phyloP scores from a whole-genome alignment of 495 filamentous ascomycete species.

The Xylaria palmicola region DNA sequence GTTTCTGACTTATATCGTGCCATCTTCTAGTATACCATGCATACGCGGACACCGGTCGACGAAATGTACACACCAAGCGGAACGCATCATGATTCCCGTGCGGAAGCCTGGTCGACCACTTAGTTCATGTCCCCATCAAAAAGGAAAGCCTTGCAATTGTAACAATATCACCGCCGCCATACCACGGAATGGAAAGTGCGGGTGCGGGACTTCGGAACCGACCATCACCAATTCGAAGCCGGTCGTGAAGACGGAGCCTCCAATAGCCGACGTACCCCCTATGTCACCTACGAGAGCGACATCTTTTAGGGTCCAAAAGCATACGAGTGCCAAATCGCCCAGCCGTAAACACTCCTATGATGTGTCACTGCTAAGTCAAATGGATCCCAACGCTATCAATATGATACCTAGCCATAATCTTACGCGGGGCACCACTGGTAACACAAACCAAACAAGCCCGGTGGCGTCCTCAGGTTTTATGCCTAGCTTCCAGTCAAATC shows the following conservation, averaged over 20 bases:
- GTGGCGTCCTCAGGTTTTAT: slow-evolving; percentile 1
- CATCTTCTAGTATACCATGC: slow-evolving; percentile 65
- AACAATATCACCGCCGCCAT: slow-evolving; percentile 52
- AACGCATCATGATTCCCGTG: slow-evolving; percentile 73
- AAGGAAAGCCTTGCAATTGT: slow-evolving; percentile 52
- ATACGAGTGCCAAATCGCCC: slow-evolving; percentile 24
- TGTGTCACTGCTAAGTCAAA: slow-evolving; percentile 40
- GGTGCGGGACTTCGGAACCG: slow-evolving; percentile 32
- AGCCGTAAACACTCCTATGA: slow-evolving; percentile 48
- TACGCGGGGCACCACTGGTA: slow-evolving; percentile 1
- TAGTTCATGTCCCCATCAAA: slow-evolving; percentile 72
- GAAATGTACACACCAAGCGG: slow-evolving; percentile 73
- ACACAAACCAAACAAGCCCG: neutral
- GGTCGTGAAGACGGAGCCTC: slow-evolving; percentile 27
- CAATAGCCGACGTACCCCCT: slow-evolving; percentile 23
- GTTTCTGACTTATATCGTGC: slow-evolving; percentile 23
- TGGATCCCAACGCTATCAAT: slow-evolving; percentile 36
- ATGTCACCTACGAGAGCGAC: slow-evolving; percentile 32
- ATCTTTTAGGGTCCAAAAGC: slow-evolving; percentile 46
- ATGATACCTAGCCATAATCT: slow-evolving; percentile 8
- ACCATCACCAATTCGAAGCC: slow-evolving; percentile 16
- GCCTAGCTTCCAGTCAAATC: neutral
- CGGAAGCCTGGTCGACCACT: slow-evolving; percentile 78
- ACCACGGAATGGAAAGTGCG: slow-evolving; percentile 49
- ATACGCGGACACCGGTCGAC: slow-evolving; percentile 85